phyloP scores from a whole-genome alignment of 768 basidiomycete genomes.

The Trametes coccinea region DNA sequence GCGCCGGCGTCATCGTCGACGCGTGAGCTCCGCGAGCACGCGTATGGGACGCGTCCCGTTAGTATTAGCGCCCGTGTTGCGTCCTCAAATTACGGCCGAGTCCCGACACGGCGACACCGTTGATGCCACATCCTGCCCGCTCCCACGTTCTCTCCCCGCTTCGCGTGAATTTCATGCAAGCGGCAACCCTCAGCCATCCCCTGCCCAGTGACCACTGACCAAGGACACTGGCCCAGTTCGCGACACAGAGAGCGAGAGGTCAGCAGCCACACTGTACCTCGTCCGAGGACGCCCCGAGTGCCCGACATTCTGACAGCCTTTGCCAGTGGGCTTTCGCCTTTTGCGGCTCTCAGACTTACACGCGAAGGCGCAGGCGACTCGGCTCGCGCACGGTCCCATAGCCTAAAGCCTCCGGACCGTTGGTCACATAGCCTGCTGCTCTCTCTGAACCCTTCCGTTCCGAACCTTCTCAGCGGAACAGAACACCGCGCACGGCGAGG shows the following conservation, averaged over 20 bases:
- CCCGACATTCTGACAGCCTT: constrained; percentile 10
- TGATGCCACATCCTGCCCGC: neutral
- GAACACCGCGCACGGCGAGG: constrained; percentile 6
- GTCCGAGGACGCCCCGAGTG: constrained; percentile 17
- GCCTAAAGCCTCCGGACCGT: constrained; percentile 12
- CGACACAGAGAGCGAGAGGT: neutral
- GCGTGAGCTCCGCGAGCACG: neutral
- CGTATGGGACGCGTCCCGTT: neutral
- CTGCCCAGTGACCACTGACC: neutral
- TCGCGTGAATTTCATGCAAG: neutral
- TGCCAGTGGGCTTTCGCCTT: constrained; percentile 2
- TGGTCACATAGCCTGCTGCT: constrained; percentile 5
- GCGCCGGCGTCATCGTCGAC: neutral
- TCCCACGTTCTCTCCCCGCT: constrained; percentile 14
- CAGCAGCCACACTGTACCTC: neutral
- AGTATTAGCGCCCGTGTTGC: neutral
- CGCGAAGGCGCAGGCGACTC: constrained; percentile 14
- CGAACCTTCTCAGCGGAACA: constrained; percentile 3
- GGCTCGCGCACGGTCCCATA: neutral
- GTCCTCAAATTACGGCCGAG: constrained; percentile 9
- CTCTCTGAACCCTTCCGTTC: neutral
- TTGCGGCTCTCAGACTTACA: constrained; percentile 8
- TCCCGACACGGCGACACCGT: constrained; percentile 1
- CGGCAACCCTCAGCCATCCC: neutral
- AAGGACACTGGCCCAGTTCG: neutral